Evolutionary conservation across 148 eudicot species (phyloP).

Genomic region (Arbutus unedo): DNA sequence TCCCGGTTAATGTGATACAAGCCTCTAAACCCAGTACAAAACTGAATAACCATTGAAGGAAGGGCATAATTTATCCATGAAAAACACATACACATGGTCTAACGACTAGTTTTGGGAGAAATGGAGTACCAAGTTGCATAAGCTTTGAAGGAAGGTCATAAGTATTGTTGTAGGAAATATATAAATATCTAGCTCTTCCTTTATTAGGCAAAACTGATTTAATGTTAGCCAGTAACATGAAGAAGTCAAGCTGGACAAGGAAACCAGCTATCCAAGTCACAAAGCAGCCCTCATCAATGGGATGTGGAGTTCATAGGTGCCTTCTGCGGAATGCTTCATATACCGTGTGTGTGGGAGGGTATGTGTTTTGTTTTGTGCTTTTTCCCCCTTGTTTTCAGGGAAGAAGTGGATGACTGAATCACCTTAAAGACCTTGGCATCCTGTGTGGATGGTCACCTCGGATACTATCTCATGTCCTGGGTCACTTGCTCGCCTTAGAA

Average conservation of each 20-base stretch:
- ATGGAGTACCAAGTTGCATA: not conserved
- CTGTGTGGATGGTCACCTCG: not conserved
- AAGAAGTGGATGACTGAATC: not conserved
- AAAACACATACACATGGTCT: not conserved
- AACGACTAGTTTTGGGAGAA: not conserved
- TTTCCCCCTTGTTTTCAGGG: not conserved
- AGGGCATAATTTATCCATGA: not conserved
- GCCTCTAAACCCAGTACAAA: not conserved
- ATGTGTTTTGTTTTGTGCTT: not conserved
- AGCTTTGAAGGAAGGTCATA: not conserved
- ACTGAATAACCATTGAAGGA: not conserved
- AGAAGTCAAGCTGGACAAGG: conserved; percentile 1
- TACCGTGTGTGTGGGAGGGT: not conserved
- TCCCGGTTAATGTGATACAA: not conserved
- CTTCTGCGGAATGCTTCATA: not conserved
- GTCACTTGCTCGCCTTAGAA: not conserved
- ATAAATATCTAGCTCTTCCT: not conserved
- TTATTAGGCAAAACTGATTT: not conserved
- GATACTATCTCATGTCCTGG: not conserved
- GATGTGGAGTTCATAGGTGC: not conserved
- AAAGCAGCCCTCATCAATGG: not conserved
- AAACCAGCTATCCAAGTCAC: not conserved
- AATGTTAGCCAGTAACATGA: not conserved
- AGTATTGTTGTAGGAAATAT: not conserved
- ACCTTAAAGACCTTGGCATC: not conserved